Conservation (phyloP, 1,284 basidiomycete species). For the Gomphus sp. region DNA sequence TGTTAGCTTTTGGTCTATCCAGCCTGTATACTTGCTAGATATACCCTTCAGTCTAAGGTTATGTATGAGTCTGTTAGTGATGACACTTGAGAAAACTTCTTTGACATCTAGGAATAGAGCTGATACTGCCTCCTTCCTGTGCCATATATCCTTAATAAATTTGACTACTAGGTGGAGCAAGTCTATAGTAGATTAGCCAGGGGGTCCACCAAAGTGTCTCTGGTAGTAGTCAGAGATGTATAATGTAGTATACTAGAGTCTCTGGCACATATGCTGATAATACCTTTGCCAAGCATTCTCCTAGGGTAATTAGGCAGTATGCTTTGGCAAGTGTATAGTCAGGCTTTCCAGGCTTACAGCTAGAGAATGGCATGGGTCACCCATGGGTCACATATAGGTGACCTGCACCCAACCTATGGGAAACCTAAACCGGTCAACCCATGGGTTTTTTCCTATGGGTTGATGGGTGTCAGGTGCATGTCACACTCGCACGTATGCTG, state of each 20-base stretch:
- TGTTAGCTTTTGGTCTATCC: neutral
- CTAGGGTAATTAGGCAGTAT: slow-evolving; percentile 32
- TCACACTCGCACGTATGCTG: no score
- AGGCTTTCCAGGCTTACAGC: slow-evolving; percentile 29
- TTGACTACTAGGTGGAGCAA: slow-evolving; percentile 23
- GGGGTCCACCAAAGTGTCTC: slow-evolving; percentile 27
- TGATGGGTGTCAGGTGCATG: no score
- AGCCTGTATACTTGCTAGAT: slow-evolving; percentile 1
- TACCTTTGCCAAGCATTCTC: slow-evolving; percentile 26
- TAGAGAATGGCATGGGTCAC: no score
- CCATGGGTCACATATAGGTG: no score
- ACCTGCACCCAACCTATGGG: no score
- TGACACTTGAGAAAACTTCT: slow-evolving; percentile 23
- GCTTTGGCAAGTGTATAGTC: slow-evolving; percentile 27
- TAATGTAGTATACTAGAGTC: slow-evolving; percentile 15
- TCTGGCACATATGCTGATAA: slow-evolving; percentile 21
- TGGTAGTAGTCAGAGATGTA: slow-evolving; percentile 19
- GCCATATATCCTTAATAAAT: slow-evolving; percentile 23
- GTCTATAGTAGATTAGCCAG: slow-evolving; percentile 26
- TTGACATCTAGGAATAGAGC: no score
- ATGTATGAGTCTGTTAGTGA: slow-evolving; percentile 20
- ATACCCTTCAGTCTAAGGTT: slow-evolving; percentile 19
- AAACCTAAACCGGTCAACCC: no score
- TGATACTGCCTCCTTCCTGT: slow-evolving; percentile 21
- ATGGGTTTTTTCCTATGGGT: no score